Evolutionary conservation across 2,329 filamentous ascomycete genomes (phyloP).

Genomic region (Aspergillus sergii): DNA sequence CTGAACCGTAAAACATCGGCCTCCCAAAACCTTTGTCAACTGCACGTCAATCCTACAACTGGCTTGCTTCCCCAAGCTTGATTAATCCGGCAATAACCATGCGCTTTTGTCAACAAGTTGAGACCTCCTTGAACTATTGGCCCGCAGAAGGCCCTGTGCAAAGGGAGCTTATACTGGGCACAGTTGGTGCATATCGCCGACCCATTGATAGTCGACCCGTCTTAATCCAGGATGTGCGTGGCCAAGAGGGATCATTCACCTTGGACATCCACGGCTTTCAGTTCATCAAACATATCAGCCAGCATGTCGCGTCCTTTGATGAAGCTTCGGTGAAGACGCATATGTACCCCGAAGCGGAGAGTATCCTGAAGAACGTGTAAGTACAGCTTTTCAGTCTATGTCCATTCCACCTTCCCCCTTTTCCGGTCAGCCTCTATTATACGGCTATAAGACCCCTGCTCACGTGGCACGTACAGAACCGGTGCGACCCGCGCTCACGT

Average conservation of each 20-base stretch:
- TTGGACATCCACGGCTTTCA: constrained; percentile 10
- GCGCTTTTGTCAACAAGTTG: not conserved
- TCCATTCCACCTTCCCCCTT: not conserved
- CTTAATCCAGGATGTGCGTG: constrained; percentile 8
- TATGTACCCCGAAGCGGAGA: constrained; percentile 6
- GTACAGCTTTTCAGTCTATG: not conserved
- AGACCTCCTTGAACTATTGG: constrained; percentile 6
- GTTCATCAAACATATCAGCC: not conserved
- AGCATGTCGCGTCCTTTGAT: not conserved
- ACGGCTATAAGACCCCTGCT: not conserved
- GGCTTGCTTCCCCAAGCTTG: no score
- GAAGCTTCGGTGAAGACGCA: not conserved
- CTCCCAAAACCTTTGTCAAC: no score
- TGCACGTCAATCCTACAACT: no score
- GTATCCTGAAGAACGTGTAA: constrained; percentile 1
- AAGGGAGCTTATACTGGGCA: constrained; percentile 2
- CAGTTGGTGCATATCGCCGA: not conserved
- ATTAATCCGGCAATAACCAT: not conserved
- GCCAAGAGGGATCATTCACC: not conserved
- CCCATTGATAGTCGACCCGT: not conserved
- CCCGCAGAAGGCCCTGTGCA: not conserved
- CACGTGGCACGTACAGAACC: not conserved
- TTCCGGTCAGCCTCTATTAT: not conserved
- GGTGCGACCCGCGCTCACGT: constrained; percentile 8
- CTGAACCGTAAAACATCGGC: no score